These are phyloP conservation scores for Pseudogymnoascus sp. DNA, from an alignment of 2,329 filamentous ascomycete genomes.

Conservation along the genomic window DNA sequence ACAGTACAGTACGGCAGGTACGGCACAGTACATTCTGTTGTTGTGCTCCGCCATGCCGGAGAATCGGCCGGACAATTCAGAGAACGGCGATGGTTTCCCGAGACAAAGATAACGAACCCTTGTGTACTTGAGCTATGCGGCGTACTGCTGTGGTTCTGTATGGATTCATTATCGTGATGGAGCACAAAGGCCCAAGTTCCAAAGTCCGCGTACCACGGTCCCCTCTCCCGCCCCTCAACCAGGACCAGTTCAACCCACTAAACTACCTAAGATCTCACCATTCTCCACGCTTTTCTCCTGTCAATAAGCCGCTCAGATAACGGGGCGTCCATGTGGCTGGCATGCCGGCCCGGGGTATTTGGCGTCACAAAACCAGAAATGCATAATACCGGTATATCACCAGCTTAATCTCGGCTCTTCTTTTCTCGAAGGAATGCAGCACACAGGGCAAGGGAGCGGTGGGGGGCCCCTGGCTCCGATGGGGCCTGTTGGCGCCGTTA, in stretches of 20 bases:
- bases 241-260: background rate
- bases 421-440: slow-evolving; percentile 5
- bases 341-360: background rate
- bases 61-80: background rate
- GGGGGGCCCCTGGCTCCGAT: background rate
- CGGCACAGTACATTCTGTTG: background rate
- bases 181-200: background rate
- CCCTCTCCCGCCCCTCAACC: background rate
- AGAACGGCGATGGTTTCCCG: background rate
- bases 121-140: background rate
- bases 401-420: slow-evolving; percentile 6
- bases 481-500: slow-evolving; percentile 4
- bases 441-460: background rate
- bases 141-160: background rate
- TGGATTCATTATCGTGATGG: background rate
- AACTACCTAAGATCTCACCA: background rate
- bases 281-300: background rate
- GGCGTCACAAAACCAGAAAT: background rate
- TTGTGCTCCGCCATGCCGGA: background rate
- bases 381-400: slow-evolving; percentile 1
- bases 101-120: background rate
- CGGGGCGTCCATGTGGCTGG: background rate
- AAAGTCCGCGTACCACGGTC: background rate
- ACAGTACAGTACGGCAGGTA: background rate
- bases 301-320: slow-evolving; percentile 4